Conservation (phyloP, 345 rosid genomes). For the Salix viminalis region DNA sequence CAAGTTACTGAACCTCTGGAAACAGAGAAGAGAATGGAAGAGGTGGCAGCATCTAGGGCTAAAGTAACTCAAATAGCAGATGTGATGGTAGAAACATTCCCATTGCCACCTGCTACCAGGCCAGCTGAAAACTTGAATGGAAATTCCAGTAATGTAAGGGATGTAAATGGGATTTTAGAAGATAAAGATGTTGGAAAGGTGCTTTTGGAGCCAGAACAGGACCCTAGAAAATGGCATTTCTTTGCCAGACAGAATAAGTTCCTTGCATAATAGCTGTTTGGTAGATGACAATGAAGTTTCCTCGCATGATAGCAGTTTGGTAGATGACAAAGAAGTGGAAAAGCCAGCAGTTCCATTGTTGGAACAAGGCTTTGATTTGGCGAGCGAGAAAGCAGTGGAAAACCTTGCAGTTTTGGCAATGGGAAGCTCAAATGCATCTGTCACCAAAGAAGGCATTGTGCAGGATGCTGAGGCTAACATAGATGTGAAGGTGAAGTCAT, state of each 20-base stretch:
- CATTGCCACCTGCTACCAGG: slow-evolving; percentile 34
- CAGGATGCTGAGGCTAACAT: slow-evolving; percentile 12
- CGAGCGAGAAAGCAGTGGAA: slow-evolving; percentile 11
- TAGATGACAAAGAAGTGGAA: slow-evolving; percentile 17
- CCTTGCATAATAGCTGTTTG: slow-evolving; percentile 17
- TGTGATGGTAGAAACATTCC: slow-evolving; percentile 52
- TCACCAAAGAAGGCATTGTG: not conserved
- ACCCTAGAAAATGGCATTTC: slow-evolving; percentile 14
- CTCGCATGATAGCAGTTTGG: too few species aligned
- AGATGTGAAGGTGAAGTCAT: slow-evolving; percentile 18
- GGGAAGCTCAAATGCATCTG: slow-evolving; percentile 24
- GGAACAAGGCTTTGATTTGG: slow-evolving; percentile 11
- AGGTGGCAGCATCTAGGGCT: slow-evolving; percentile 11
- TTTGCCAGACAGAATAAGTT: slow-evolving; percentile 4
- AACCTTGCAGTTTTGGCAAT: slow-evolving; percentile 14
- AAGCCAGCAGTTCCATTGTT: slow-evolving; percentile 4
- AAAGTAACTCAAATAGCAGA: slow-evolving; percentile 25
- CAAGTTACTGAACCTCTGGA: slow-evolving; percentile 17
- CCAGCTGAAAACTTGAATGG: slow-evolving; percentile 21
- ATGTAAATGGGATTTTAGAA: slow-evolving; percentile 14
- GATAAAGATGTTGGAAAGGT: slow-evolving; percentile 24
- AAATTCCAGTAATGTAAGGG: slow-evolving; percentile 16
- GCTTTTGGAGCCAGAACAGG: slow-evolving; percentile 12
- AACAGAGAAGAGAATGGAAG: slow-evolving; percentile 12
- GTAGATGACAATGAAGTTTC: slow-evolving; percentile 14